Base-by-base conservation (phyloP, 805 yeast species). In the Kodamaea sagamina region DNA sequence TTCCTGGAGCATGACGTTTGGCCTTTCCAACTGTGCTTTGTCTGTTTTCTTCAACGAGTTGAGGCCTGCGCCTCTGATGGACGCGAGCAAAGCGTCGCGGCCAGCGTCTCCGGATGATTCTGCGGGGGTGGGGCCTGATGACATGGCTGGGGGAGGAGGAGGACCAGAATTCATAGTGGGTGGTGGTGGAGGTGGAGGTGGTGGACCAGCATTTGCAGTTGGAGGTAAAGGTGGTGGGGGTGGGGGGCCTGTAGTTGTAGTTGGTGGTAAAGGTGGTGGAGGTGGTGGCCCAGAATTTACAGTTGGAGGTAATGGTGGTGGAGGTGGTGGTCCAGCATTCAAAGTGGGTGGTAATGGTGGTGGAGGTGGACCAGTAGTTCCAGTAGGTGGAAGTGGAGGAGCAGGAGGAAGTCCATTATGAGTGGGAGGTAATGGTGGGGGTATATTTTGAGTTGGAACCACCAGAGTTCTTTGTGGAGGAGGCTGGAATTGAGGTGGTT, bases 21-120 rank as follows among this genome's bases (percentile, higher is more conserved):
- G 96, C 48, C 75, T 79, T 26, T 90, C 97, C 31, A 89, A 67
- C 54, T 85, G 89, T 0, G 88, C 64, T 63, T 89, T 92, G 62
- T 92, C 97, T 1, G 85, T 84, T 59, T 83, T 88, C 50, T 74
- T 79, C 51, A 92, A 74, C 4, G 79, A 56, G 0, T 84, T 83
- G 4, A 90, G 28, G 10, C 82, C 84, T 0, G 96, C 82, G 28
- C 83, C 79, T 53, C 96, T 75, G 52, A 92, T 92, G 0, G 97
- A 88, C 0, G 95, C 86, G 47, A 92, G 69, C 32, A 92, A 72
- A 0, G 95, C 95, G 61, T 86, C 95, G 53, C 96, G 72, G 0
- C 82, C 83, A 1, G 70, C 65, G 51, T 75, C 89, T 4, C 67
- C 80, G 11, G 52, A 39, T 4, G 59, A 57, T 37, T 12, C 27